These are phyloP conservation scores for Astragalus membranaceus DNA, from an alignment of 306 rosid genomes.

Conservation along the genomic window DNA sequence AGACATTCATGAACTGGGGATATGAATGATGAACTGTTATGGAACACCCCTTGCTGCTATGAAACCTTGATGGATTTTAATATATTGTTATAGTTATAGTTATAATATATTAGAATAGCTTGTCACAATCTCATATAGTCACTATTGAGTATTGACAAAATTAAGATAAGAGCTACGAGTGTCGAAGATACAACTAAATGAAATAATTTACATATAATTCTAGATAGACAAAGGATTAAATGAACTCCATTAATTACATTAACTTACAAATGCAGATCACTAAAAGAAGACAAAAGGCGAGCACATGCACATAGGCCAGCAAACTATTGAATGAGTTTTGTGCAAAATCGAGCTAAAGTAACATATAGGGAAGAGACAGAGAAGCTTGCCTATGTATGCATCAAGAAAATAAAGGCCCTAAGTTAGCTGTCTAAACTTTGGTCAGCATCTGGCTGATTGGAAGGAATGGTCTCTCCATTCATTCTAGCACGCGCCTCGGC, in stretches of 20 bases:
- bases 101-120: background rate
- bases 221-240: constrained; percentile 20
- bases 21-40: background rate
- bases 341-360: constrained; percentile 57
- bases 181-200: constrained; percentile 18
- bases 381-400: constrained; percentile 52
- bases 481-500: constrained; percentile 99
- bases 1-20: background rate
- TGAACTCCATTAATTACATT: constrained; percentile 62
- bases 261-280: constrained; percentile 59
- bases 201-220: constrained; percentile 35
- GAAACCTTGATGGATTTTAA: background rate
- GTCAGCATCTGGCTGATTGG: constrained; percentile 88
- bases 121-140: constrained; percentile 3
- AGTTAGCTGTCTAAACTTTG: constrained; percentile 94
- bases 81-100: background rate
- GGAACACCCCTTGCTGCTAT: background rate
- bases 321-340: constrained; percentile 53
- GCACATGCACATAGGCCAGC: constrained; percentile 50
- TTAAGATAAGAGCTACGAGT: background rate
- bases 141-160: constrained; percentile 6
- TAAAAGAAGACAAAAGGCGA: constrained; percentile 39
- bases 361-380: constrained; percentile 37
- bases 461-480: constrained; percentile 70
- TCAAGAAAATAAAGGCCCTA: constrained; percentile 53